phyloP scores from a whole-genome alignment of 257 asterid species.

The Anisodus acutangulus region DNA sequence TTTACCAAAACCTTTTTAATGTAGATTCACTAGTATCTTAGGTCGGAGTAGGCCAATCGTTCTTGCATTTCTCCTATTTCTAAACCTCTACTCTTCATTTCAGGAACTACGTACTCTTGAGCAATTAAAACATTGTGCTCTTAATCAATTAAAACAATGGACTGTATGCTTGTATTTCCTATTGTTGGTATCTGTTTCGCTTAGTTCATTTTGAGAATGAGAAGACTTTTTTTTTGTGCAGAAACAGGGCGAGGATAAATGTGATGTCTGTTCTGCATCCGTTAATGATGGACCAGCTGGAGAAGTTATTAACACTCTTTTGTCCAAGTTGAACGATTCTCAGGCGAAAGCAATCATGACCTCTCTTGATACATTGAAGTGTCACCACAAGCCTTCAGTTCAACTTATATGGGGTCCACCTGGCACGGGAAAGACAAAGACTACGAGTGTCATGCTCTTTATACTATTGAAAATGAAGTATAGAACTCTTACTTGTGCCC shows the following conservation, averaged over 20 bases:
- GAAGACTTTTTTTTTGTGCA: neutral
- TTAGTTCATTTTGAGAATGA: constrained; percentile 4
- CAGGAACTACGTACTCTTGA: neutral
- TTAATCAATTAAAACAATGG: neutral
- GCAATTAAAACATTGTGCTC: neutral
- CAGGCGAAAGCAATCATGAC: constrained; percentile 40
- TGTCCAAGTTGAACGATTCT: constrained; percentile 48
- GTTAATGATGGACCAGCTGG: neutral
- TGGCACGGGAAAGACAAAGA: constrained; percentile 42
- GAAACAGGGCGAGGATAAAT: neutral
- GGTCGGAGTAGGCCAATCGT: neutral
- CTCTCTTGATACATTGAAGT: constrained; percentile 31
- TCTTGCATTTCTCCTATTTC: neutral
- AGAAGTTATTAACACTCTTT: constrained; percentile 23
- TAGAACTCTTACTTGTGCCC: constrained; percentile 38
- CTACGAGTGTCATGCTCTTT: constrained; percentile 32
- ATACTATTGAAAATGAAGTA: constrained; percentile 30
- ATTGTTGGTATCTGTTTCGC: neutral
- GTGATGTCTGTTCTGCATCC: constrained; percentile 15
- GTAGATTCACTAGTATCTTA: neutral
- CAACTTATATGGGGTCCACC: constrained; percentile 44
- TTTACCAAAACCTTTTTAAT: neutral
- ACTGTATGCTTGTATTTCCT: neutral
- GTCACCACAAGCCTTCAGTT: constrained; percentile 30
- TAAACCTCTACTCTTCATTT: neutral